Percentiles rank a stretch among this genome's conserved stretches.
Conservation (phyloP, 2,329 filamentous ascomycete species). For the Aspergillus awamori region DNA sequence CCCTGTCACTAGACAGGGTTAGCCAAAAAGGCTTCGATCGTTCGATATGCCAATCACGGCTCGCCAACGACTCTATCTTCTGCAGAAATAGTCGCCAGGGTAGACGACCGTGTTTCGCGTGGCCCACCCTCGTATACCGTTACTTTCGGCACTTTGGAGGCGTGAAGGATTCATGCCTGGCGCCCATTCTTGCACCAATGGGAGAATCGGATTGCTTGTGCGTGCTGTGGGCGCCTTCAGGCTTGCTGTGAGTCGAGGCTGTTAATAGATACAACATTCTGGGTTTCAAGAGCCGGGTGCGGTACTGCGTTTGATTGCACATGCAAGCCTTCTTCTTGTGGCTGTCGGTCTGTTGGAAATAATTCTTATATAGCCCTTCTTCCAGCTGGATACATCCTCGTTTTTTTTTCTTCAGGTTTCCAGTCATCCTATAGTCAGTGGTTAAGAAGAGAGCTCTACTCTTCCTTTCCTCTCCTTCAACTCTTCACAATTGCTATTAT, state of each 20-base stretch:
- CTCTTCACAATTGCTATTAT: neutral
- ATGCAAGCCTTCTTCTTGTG: constrained; percentile 10
- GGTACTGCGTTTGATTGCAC: constrained; percentile 28
- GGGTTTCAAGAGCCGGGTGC: constrained; percentile 27
- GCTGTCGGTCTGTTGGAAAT: neutral
- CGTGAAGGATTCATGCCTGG: constrained; percentile 21
- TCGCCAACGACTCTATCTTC: neutral
- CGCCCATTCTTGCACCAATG: constrained; percentile 31
- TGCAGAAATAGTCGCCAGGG: constrained; percentile 23
- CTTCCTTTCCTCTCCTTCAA: neutral
- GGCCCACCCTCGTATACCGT: constrained; percentile 21
- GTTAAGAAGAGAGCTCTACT: neutral
- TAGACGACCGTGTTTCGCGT: constrained; percentile 30
- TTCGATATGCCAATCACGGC: constrained; percentile 17
- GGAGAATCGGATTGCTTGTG: constrained; percentile 12
- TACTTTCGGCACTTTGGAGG: neutral
- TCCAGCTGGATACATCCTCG: neutral
- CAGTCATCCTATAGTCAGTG: neutral
- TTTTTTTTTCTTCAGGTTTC: neutral
- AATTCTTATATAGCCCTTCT: constrained; percentile 12
- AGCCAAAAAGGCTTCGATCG: neutral
- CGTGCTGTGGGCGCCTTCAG: constrained; percentile 31
- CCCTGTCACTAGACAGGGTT: neutral
- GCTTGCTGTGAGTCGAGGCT: constrained; percentile 26
- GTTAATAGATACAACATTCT: constrained; percentile 30